These are phyloP conservation scores for Chlorella sp. DNA, from an alignment of 139 green algal species.

Conservation along the genomic window DNA sequence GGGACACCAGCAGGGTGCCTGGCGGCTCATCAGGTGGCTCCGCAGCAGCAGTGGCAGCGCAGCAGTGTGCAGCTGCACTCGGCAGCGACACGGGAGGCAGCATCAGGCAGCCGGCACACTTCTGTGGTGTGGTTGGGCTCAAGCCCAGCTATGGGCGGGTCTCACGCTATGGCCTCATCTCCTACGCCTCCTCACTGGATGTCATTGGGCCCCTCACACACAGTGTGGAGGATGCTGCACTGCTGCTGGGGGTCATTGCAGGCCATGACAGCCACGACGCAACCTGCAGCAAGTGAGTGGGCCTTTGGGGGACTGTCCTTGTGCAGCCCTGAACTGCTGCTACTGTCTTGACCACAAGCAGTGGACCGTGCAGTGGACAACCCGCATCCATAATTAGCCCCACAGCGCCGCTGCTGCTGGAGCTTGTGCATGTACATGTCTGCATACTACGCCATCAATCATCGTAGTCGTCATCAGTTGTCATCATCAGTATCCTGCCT, in stretches of 20 bases:
- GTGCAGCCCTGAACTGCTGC: background rate
- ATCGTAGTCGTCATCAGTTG: no score
- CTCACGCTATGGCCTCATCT: constrained; percentile 86
- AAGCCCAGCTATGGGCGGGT: constrained; percentile 96
- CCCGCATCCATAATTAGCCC: no score
- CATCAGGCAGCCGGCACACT: constrained; percentile 92
- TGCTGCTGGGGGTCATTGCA: constrained; percentile 74
- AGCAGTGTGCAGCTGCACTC: constrained; percentile 64
- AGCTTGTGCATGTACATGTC: no score
- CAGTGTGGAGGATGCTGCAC: constrained; percentile 83
- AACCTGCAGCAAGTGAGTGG: constrained; percentile 42
- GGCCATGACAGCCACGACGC: constrained; percentile 61
- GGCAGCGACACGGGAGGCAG: constrained; percentile 92
- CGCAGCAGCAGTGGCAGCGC: constrained; percentile 84
- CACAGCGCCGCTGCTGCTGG: no score
- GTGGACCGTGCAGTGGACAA: no score
- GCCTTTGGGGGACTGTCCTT: background rate
- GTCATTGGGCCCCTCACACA: constrained; percentile 71
- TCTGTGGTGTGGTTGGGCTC: constrained; percentile 93
- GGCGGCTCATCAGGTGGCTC: constrained; percentile 93
- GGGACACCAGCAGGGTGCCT: constrained; percentile 73
- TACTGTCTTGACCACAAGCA: background rate
- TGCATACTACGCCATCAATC: no score
- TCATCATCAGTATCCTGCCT: no score
- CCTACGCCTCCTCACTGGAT: constrained; percentile 93